phyloP scores from a whole-genome alignment of 2,329 filamentous ascomycete genomes.

The Teratosphaeria gauchensis region DNA sequence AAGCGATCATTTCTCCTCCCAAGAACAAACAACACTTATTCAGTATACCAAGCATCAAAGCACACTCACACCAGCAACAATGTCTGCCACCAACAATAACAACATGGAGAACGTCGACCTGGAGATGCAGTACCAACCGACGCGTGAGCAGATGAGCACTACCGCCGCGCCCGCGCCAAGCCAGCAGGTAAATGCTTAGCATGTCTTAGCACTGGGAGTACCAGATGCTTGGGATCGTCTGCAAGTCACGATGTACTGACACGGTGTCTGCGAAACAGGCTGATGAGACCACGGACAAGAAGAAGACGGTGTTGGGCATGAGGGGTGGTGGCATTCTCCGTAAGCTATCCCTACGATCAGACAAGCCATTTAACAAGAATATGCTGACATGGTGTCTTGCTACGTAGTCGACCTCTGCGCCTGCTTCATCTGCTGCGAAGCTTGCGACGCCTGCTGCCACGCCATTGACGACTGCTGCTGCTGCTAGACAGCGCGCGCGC shows the following conservation, averaged over 20 bases:
- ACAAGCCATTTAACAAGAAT: too few relatives aligned
- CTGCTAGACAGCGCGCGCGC: slow-evolving; percentile 10
- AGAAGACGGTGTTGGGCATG: slow-evolving; percentile 20
- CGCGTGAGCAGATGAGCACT: slow-evolving; percentile 7
- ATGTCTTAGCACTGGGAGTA: not conserved
- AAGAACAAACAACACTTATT: not conserved
- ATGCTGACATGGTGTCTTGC: slow-evolving; percentile 2
- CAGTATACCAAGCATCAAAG: not conserved
- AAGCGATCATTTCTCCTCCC: not conserved
- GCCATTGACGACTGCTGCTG: slow-evolving; percentile 22
- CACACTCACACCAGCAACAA: not conserved
- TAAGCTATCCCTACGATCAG: slow-evolving; percentile 5
- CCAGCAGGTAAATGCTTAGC: not conserved
- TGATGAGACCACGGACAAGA: slow-evolving; percentile 11
- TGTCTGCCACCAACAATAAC: not conserved
- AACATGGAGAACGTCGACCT: slow-evolving; percentile 9
- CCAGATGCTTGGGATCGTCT: not conserved
- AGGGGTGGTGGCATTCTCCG: slow-evolving; percentile 19
- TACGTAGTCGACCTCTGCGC: slow-evolving; percentile 18
- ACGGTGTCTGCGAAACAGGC: slow-evolving; percentile 1
- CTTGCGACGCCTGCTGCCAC: slow-evolving; percentile 17
- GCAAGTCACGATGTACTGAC: slow-evolving; percentile 1
- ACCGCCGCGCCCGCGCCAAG: not conserved
- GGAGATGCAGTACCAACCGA: slow-evolving; percentile 17
- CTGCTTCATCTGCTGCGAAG: slow-evolving; percentile 24